Evolutionary conservation across 768 basidiomycete species (phyloP).

Genomic region (Leccinum truebloodii): DNA sequence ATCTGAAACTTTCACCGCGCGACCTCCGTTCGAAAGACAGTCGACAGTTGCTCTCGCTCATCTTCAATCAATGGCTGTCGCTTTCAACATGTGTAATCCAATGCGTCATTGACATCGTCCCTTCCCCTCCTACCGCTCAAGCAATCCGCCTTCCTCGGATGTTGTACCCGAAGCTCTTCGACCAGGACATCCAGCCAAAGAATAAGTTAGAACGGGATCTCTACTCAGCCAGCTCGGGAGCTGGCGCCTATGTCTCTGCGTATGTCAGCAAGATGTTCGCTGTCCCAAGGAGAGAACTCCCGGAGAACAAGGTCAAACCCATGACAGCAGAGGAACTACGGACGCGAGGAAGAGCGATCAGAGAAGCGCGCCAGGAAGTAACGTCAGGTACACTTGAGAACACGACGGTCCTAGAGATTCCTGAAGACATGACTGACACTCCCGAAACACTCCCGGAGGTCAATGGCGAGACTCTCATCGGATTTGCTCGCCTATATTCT

Average conservation of each 20-base stretch:
- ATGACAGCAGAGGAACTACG: slow-evolving; percentile 86
- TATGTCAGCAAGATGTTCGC: slow-evolving; percentile 99
- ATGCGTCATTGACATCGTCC: slow-evolving; percentile 90
- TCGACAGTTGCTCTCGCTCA: slow-evolving; percentile 75
- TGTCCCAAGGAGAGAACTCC: slow-evolving; percentile 75
- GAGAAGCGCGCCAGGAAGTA: slow-evolving; percentile 40
- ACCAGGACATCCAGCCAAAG: slow-evolving; percentile 58
- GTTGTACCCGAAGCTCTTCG: slow-evolving; percentile 79
- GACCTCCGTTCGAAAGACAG: slow-evolving; percentile 93
- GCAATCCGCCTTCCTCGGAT: slow-evolving; percentile 84
- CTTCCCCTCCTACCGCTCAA: slow-evolving; percentile 83
- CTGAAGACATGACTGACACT: slow-evolving; percentile 3
- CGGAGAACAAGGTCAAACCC: slow-evolving; percentile 78
- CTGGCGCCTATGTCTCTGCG: slow-evolving; percentile 66
- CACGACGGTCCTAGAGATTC: slow-evolving; percentile 6
- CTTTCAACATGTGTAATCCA: slow-evolving; percentile 93
- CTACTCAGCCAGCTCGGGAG: slow-evolving; percentile 63
- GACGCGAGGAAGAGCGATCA: slow-evolving; percentile 55
- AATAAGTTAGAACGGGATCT: slow-evolving; percentile 85
- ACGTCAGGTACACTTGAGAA: slow-evolving; percentile 26
- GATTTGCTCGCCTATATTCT: slow-evolving; percentile 93
- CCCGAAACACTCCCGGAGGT: not conserved
- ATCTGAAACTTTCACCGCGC: slow-evolving; percentile 80
- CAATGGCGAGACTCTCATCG: slow-evolving; percentile 71
- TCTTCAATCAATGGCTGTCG: slow-evolving; percentile 96